These are phyloP conservation scores for Amanita polypyramis DNA, from an alignment of 768 basidiomycete genomes.

Conservation along the genomic window DNA sequence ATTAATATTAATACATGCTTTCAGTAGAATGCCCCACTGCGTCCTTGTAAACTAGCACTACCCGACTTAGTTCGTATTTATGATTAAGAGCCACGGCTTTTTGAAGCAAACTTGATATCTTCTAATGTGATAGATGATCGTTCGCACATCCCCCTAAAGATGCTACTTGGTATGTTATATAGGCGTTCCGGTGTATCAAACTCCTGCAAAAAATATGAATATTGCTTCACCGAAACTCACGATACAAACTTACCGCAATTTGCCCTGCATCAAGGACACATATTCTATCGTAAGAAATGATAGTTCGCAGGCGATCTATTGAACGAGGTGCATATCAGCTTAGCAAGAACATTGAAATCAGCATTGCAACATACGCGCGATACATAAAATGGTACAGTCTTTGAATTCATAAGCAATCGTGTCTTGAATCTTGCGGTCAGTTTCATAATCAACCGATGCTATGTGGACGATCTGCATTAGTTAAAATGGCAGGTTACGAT, in stretches of 20 bases:
- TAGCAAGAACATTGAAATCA: too few species aligned
- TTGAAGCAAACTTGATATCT: slow-evolving; percentile 44
- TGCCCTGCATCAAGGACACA: slow-evolving; percentile 77
- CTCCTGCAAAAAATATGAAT: slow-evolving; percentile 33
- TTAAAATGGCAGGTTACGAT: neutral
- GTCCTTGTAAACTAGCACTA: neutral
- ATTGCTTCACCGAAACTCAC: neutral
- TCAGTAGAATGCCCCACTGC: neutral
- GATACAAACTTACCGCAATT: slow-evolving; percentile 43
- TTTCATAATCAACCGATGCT: slow-evolving; percentile 87
- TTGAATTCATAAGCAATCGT: slow-evolving; percentile 81
- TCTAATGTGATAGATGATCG: slow-evolving; percentile 65
- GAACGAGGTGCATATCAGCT: neutral
- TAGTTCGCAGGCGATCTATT: slow-evolving; percentile 74
- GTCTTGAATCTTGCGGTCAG: slow-evolving; percentile 83
- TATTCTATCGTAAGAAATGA: slow-evolving; percentile 82
- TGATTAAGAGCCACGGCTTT: slow-evolving; percentile 10
- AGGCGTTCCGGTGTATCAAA: slow-evolving; percentile 70
- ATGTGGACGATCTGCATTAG: neutral
- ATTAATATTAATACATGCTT: slow-evolving; percentile 2
- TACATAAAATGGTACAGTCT: slow-evolving; percentile 79
- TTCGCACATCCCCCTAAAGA: slow-evolving; percentile 84
- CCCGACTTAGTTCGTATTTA: neutral
- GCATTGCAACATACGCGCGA: slow-evolving; percentile 53
- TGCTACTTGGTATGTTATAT: slow-evolving; percentile 45